phyloP scores from a whole-genome alignment of 2,329 filamentous ascomycete species.

The Pseudopithomyces chartarum region DNA sequence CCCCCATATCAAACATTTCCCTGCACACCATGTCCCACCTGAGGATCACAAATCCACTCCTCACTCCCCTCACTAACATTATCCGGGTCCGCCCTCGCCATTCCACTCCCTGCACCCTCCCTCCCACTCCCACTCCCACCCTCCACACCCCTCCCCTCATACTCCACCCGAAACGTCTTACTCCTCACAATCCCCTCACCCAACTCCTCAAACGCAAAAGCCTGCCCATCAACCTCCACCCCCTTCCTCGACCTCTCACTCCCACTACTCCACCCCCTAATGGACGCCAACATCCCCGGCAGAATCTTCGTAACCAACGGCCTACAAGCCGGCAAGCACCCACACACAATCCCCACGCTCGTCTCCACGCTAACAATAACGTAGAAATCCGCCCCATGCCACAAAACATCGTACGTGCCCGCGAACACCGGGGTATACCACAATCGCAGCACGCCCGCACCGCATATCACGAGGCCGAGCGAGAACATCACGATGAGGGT shows the following conservation, averaged over 20 bases:
- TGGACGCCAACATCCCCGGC: constrained; percentile 13
- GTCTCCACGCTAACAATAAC: constrained; percentile 22
- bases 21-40: not conserved
- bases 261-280: not conserved
- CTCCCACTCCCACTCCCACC: not conserved
- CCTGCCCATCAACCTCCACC: constrained; percentile 3
- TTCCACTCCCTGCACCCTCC: not conserved
- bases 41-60: constrained; percentile 10
- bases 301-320: constrained; percentile 20
- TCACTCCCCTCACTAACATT: not conserved
- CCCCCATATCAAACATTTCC: too few species aligned
- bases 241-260: not conserved
- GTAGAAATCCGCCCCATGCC: constrained; percentile 21
- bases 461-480: constrained; percentile 23
- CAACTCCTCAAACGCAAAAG: constrained; percentile 12
- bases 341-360: constrained; percentile 26
- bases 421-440: constrained; percentile 24
- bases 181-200: constrained; percentile 12
- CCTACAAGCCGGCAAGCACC: constrained; percentile 26
- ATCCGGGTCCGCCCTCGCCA: not conserved
- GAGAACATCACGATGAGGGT: constrained; percentile 25
- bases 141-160: not conserved
- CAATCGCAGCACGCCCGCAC: constrained; percentile 24
- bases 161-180: constrained; percentile 11
- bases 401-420: constrained; percentile 18